phyloP scores from a whole-genome alignment of 2,329 filamentous ascomycete species.

The Sordariomycetes sp. region DNA sequence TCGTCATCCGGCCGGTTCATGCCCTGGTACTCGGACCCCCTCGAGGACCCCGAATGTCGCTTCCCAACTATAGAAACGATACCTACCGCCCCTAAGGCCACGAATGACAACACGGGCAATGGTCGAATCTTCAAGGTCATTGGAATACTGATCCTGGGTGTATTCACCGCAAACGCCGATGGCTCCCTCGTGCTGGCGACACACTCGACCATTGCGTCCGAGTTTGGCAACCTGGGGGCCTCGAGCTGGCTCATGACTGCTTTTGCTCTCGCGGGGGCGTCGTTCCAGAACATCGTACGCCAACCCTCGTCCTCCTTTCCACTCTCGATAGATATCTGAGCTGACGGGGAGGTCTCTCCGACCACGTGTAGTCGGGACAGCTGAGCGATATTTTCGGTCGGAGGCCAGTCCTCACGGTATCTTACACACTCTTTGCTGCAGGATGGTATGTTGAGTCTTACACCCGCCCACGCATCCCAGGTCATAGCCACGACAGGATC shows the following conservation, averaged over 20 bases:
- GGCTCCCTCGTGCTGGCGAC: constrained; percentile 53
- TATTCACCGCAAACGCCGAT: constrained; percentile 55
- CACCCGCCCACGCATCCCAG: too few relatives aligned
- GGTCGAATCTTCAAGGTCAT: constrained; percentile 8
- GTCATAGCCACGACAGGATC: too few relatives aligned
- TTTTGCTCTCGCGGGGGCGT: constrained; percentile 16
- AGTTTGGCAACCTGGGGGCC: constrained; percentile 41
- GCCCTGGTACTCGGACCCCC: not conserved
- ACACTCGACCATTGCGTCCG: constrained; percentile 46
- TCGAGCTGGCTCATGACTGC: constrained; percentile 28
- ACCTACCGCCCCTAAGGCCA: not conserved
- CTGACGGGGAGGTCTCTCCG: not conserved
- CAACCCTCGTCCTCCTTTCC: too few relatives aligned
- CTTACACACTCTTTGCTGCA: constrained; percentile 14
- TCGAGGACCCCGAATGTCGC: not conserved
- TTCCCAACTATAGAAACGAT: not conserved
- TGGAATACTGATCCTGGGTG: constrained; percentile 16
- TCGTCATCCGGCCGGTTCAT: not conserved
- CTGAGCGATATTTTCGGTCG: constrained; percentile 15
- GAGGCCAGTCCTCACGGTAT: constrained; percentile 12
- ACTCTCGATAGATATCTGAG: too few relatives aligned
- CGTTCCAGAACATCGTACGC: constrained; percentile 14
- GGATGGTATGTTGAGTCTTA: constrained; percentile 11
- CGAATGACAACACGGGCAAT: constrained; percentile 1
- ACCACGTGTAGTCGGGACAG: constrained; percentile 13